A percentile compares a stretch with the other conserved stretches of the same genome.
Conservation (phyloP, 768 basidiomycete species). For the Hericium alpestre region DNA sequence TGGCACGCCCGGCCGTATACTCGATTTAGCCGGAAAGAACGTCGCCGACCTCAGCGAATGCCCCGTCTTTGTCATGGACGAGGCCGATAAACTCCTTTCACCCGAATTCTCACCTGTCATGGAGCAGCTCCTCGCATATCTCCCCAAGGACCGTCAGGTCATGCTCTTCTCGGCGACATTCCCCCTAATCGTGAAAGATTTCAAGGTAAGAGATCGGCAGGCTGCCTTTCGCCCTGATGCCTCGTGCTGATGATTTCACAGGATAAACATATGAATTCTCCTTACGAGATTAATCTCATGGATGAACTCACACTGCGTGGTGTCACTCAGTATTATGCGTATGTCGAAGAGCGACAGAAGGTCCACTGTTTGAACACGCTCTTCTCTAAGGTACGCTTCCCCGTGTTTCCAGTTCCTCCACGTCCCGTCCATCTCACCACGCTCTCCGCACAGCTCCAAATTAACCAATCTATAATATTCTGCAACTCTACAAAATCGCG, state of each 20-base stretch:
- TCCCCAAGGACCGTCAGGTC: slow-evolving; percentile 82
- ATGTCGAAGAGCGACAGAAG: slow-evolving; percentile 98
- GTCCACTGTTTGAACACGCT: slow-evolving; percentile 99
- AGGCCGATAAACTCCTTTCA: slow-evolving; percentile 94
- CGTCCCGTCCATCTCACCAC: slow-evolving; percentile 1
- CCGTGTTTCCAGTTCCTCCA: neutral
- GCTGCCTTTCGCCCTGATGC: neutral
- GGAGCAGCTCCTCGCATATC: slow-evolving; percentile 84
- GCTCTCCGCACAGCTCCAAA: slow-evolving; percentile 71
- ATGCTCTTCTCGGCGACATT: slow-evolving; percentile 99
- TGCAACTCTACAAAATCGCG: slow-evolving; percentile 99
- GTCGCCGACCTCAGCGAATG: slow-evolving; percentile 93
- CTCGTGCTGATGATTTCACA: slow-evolving; percentile 21
- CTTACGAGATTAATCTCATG: slow-evolving; percentile 99
- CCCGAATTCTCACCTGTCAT: slow-evolving; percentile 98
- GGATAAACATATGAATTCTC: slow-evolving; percentile 94
- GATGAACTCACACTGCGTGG: slow-evolving; percentile 97
- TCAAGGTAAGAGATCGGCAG: slow-evolving; percentile 54
- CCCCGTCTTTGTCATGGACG: slow-evolving; percentile 98
- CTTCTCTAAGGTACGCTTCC: slow-evolving; percentile 76
- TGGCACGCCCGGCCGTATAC: slow-evolving; percentile 91
- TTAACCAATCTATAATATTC: slow-evolving; percentile 99
- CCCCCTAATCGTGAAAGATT: slow-evolving; percentile 98
- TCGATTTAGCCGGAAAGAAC: slow-evolving; percentile 86
- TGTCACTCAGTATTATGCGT: slow-evolving; percentile 99